Evolutionary conservation across 139 green algal genomes (phyloP).

Genomic region (Chlorella sp.): DNA sequence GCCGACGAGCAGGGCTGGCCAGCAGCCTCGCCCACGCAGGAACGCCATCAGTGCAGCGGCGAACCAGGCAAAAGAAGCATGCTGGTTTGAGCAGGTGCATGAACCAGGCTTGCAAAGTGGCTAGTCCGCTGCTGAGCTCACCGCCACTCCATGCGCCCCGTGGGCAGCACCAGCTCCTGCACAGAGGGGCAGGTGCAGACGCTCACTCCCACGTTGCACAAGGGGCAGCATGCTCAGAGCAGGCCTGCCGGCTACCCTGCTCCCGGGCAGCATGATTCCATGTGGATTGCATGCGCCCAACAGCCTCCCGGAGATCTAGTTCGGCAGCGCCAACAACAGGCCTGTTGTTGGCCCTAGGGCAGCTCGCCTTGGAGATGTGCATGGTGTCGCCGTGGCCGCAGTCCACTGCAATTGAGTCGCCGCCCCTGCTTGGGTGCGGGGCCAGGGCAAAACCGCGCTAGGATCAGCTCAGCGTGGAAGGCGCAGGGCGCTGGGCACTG

Average conservation of each 20-base stretch:
- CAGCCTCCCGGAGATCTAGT: no score
- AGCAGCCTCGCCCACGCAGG: no score
- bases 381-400: constrained; percentile 46
- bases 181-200: neutral
- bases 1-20: neutral
- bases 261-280: no score
- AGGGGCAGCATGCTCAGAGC: no score
- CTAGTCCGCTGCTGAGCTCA: neutral
- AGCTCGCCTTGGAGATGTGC: constrained; percentile 25
- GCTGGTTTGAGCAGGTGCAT: neutral
- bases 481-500: no score
- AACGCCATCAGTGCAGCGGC: neutral
- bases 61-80: neutral
- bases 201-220: no score
- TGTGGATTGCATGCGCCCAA: no score
- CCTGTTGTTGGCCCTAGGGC: no score
- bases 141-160: constrained; percentile 34
- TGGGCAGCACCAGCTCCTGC: constrained; percentile 41
- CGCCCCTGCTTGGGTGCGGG: neutral
- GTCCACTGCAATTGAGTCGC: constrained; percentile 28
- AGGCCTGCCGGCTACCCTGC: no score
- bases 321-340: no score
- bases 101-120: no score
- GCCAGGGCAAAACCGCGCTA: neutral
- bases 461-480: no score